Evolutionary conservation across 768 basidiomycete genomes (phyloP).

Genomic region (Hypsizygus marmoreus): DNA sequence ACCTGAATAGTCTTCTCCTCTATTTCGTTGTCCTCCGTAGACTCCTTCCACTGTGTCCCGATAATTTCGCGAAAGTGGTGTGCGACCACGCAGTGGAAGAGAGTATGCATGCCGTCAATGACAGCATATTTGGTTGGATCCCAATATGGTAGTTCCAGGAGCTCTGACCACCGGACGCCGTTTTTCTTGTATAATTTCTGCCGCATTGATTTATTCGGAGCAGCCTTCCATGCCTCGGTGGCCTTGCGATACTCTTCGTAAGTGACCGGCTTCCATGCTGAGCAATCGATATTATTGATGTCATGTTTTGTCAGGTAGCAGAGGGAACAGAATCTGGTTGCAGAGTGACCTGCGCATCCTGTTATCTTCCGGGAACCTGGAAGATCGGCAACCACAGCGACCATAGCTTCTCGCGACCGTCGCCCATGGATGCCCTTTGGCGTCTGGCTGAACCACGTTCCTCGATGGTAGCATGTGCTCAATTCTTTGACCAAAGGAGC

Average conservation of each 20-base stretch:
- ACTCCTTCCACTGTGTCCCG: no score
- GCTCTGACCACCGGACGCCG: neutral
- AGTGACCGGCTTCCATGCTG: conserved; percentile 10
- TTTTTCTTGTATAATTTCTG: neutral
- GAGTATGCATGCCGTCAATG: neutral
- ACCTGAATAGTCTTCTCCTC: no score
- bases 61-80: neutral
- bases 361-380: conserved; percentile 27
- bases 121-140: neutral
- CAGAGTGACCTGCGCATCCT: conserved; percentile 19
- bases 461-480: no score
- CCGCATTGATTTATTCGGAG: conserved; percentile 11
- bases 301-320: conserved; percentile 23
- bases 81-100: neutral
- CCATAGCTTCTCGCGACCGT: conserved; percentile 10
- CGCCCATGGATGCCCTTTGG: no score
- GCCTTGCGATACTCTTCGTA: neutral
- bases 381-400: conserved; percentile 37
- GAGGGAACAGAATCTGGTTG: conserved; percentile 22
- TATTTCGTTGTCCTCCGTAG: no score
- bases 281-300: conserved; percentile 19
- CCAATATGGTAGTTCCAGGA: neutral
- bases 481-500: no score
- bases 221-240: conserved; percentile 20
- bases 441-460: no score